Conservation (phyloP, 2,329 filamentous ascomycete genomes). For the Metarhizium guizhouense region DNA sequence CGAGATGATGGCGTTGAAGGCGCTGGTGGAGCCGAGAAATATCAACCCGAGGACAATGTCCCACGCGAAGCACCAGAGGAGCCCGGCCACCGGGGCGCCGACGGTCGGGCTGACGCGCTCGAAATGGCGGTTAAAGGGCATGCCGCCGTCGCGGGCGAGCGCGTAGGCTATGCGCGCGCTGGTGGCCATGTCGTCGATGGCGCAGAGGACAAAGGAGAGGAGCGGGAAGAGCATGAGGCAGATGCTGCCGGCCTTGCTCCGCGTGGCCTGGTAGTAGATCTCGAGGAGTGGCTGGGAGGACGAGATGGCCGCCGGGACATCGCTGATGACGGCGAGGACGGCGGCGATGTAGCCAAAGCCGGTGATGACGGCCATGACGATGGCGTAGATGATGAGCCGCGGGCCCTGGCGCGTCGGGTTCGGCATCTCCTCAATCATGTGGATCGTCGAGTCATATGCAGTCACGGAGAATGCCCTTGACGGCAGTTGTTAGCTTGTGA, state of each 20-base stretch:
- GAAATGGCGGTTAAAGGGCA: constrained; percentile 53
- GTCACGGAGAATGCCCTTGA: background rate
- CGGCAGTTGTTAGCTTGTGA: background rate
- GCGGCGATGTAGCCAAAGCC: constrained; percentile 53
- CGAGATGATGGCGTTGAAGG: constrained; percentile 64
- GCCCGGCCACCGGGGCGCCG: constrained; percentile 56
- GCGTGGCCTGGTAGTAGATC: constrained; percentile 55
- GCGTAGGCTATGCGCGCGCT: constrained; percentile 57
- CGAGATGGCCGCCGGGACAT: constrained; percentile 46
- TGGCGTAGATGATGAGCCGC: constrained; percentile 56
- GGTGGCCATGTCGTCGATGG: constrained; percentile 56
- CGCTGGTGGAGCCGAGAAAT: constrained; percentile 58
- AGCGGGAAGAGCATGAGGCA: constrained; percentile 59
- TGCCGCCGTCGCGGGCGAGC: constrained; percentile 54
- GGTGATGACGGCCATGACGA: constrained; percentile 52
- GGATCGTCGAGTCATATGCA: constrained; percentile 38
- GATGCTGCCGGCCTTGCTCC: constrained; percentile 51
- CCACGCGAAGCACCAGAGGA: constrained; percentile 49
- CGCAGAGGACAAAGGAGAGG: constrained; percentile 54
- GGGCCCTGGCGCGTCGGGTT: constrained; percentile 47
- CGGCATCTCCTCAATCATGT: constrained; percentile 47
- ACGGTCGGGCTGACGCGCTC: constrained; percentile 50
- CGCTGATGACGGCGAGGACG: constrained; percentile 53
- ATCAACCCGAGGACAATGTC: constrained; percentile 62
- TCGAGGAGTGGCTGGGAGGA: constrained; percentile 48